phyloP scores from a whole-genome alignment of 2,329 filamentous ascomycete species.

The Cercospora beticola region DNA sequence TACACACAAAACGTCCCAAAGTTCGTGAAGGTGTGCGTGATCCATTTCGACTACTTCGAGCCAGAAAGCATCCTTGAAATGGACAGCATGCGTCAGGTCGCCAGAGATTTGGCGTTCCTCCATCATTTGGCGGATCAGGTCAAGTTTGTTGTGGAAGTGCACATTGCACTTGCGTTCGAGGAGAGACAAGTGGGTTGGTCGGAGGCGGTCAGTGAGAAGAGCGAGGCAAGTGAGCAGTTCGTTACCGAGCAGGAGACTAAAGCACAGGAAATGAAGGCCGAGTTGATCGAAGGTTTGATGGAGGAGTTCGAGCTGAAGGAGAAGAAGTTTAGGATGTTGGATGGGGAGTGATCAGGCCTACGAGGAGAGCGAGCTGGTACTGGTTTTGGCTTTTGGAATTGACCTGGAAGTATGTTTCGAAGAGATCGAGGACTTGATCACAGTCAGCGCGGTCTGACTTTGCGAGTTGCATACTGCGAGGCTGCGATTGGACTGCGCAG shows the following conservation, averaged over 20 bases:
- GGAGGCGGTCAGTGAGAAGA: not conserved
- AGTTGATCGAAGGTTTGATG: not conserved
- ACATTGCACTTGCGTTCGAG: not conserved
- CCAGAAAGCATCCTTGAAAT: not conserved
- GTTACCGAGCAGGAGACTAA: not conserved
- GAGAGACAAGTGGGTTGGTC: not conserved
- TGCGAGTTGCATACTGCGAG: not conserved
- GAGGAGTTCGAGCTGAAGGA: not conserved
- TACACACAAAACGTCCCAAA: not conserved
- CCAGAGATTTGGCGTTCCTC: not conserved
- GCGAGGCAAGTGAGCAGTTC: not conserved
- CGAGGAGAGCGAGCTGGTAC: not conserved
- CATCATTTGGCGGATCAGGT: not conserved
- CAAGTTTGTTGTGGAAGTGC: not conserved
- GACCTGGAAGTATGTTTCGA: not conserved
- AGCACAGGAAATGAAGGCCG: not conserved
- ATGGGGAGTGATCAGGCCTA: not conserved
- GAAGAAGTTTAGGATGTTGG: not conserved
- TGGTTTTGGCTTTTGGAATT: not conserved
- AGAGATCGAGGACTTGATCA: not conserved
- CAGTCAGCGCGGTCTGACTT: not conserved
- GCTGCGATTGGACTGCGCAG: not conserved
- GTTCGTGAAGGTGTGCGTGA: not conserved
- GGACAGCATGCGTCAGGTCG: not conserved
- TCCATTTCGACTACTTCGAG: not conserved